These are phyloP conservation scores for Fusarium sp. DNA, from an alignment of 2,329 filamentous ascomycete genomes.

Conservation along the genomic window DNA sequence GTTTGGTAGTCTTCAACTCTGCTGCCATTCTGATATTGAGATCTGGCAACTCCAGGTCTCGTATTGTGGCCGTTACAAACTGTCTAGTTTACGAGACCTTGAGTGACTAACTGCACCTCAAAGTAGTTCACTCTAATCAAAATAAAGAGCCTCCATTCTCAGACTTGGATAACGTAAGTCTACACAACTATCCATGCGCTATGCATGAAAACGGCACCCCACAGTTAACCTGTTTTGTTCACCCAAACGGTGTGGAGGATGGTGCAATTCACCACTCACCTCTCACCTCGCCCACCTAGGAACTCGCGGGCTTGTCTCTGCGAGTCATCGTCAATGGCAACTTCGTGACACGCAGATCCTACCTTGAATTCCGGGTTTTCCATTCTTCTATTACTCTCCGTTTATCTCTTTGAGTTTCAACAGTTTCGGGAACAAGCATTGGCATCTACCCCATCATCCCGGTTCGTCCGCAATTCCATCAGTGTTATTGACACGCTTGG, in stretches of 20 bases:
- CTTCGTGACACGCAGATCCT: slow-evolving; percentile 45
- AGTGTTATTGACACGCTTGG: slow-evolving; percentile 1
- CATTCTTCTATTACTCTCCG: not conserved
- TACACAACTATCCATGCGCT: slow-evolving; percentile 32
- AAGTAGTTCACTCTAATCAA: slow-evolving; percentile 13
- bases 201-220: slow-evolving; percentile 34
- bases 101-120: slow-evolving; percentile 3
- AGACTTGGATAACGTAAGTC: slow-evolving; percentile 40
- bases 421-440: not conserved
- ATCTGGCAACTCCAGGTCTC: slow-evolving; percentile 4
- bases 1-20: slow-evolving; percentile 21
- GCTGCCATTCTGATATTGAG: not conserved
- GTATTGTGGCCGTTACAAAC: not conserved
- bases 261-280: slow-evolving; percentile 27
- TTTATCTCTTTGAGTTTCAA: slow-evolving; percentile 5
- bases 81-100: not conserved
- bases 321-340: slow-evolving; percentile 45
- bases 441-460: not conserved
- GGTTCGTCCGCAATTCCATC: slow-evolving; percentile 2
- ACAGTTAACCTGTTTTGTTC: slow-evolving; percentile 36
- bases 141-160: slow-evolving; percentile 29
- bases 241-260: slow-evolving; percentile 37
- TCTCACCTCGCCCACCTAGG: slow-evolving; percentile 38
- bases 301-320: slow-evolving; percentile 32
- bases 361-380: slow-evolving; percentile 41